A percentile compares a stretch with the other conserved stretches of the same genome.
These are phyloP conservation scores for Davidsoniella virescens DNA, from an alignment of 2,329 filamentous ascomycete species.

Conservation along the genomic window DNA sequence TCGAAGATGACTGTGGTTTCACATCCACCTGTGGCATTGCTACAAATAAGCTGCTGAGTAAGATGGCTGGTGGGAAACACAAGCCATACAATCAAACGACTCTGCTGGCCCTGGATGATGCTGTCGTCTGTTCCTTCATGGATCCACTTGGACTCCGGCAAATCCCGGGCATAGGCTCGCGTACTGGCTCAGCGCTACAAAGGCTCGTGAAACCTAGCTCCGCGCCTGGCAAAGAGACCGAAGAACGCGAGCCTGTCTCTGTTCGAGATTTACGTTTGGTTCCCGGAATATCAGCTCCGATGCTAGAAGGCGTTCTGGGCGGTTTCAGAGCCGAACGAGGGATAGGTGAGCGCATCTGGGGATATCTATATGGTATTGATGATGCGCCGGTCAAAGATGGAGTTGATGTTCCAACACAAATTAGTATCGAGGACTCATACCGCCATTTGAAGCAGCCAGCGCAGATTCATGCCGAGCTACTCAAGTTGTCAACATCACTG, in stretches of 20 bases:
- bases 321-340: constrained; percentile 56
- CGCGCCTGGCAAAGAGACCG: too few species aligned
- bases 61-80: constrained; percentile 67
- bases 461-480: constrained; percentile 51
- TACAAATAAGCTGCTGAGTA: constrained; percentile 73
- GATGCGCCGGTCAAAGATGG: constrained; percentile 54
- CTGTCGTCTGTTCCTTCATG: constrained; percentile 49
- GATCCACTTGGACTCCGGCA: constrained; percentile 61
- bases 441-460: constrained; percentile 43
- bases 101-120: constrained; percentile 48
- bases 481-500: constrained; percentile 51
- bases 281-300: constrained; percentile 43
- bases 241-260: neutral
- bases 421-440: constrained; percentile 92
- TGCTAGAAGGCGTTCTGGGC: constrained; percentile 52
- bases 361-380: constrained; percentile 67
- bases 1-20: constrained; percentile 66
- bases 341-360: constrained; percentile 59
- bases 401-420: constrained; percentile 61
- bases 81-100: constrained; percentile 84
- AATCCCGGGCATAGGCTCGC: constrained; percentile 74
- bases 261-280: constrained; percentile 20
- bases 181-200: constrained; percentile 39
- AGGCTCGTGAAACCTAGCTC: constrained; percentile 14
- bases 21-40: constrained; percentile 78